Base-by-base conservation (phyloP, 805 yeast species). In the Ogataea pini region DNA sequence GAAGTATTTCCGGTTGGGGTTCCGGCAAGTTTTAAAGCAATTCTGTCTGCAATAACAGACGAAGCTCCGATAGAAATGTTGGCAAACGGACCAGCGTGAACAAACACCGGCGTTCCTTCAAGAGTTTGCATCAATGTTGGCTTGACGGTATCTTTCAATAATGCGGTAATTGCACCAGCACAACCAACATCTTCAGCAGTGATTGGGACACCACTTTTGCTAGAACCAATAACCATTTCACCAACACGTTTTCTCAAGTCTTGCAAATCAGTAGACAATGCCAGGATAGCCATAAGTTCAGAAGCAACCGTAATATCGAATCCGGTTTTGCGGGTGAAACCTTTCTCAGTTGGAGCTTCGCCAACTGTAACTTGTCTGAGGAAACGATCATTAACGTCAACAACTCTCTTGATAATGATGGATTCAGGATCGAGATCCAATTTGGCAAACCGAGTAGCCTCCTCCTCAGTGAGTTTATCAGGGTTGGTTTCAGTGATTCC, bases 81-180 rank as follows among this genome's bases (percentile, higher is more conserved):
- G 61, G 95, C 95, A 64, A 86, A 86, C 51, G 95, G 95, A 54
- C 95, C 95, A 42, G 94, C 94, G 65, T 86, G 95, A 42, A 86
- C 89, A 60, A 86, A 79, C 16, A 86, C 95, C 20, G 95, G 95
- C 19, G 94, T 85, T 57, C 94, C 94, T 71, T 86, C 95, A 63
- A 86, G 76, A 29, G 94, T 85, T 73, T 86, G 95, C 95, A 86
- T 86, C 64, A 86, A 73, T 61, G 86, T 86, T 55, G 95, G 95
- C 65, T 86, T 86, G 57, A 86, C 79, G 14, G 92, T 89, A 66
- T 86, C 95, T 67, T 85, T 86, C 62, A 86, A 73, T 58, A 86
- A 71, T 2, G 92, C 94, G 50, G 92, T 83, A 66, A 86, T 77
- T 22, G 95, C 92, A 65, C 95, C 95, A 17, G 91, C 91, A 71